phyloP scores from a whole-genome alignment of 345 rosid genomes.

The Camelina sativa region DNA sequence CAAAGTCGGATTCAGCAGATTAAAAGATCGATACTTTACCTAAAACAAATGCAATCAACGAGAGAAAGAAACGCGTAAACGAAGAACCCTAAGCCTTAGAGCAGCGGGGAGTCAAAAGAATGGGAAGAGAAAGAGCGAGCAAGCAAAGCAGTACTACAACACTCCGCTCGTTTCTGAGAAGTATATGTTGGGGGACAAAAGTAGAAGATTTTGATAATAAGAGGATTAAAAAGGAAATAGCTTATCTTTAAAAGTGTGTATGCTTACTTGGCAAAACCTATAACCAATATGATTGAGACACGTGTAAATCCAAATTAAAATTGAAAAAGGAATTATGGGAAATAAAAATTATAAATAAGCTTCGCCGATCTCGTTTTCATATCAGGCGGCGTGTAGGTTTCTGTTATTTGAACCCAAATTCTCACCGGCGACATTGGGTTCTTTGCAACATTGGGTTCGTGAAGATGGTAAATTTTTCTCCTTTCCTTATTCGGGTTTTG shows the following conservation, averaged over 20 bases:
- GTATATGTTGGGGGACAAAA: neutral
- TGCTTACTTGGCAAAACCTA: neutral
- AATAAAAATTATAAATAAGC: neutral
- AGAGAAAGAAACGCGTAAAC: neutral
- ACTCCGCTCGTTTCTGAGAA: neutral
- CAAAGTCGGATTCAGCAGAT: neutral
- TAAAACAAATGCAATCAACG: neutral
- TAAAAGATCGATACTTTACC: slow-evolving; percentile 4
- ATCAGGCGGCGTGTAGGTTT: neutral
- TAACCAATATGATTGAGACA: neutral
- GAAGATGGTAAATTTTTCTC: slow-evolving; percentile 18
- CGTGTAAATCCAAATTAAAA: neutral
- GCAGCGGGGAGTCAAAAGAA: neutral
- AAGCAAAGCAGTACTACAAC: neutral
- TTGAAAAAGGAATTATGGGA: neutral
- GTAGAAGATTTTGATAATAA: neutral
- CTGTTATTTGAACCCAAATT: slow-evolving; percentile 21
- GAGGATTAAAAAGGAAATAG: neutral
- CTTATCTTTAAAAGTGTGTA: neutral
- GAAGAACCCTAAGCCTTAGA: neutral
- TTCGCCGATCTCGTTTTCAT: slow-evolving; percentile 17
- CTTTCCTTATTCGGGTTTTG: neutral
- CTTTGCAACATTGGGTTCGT: neutral
- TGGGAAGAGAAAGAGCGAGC: neutral
- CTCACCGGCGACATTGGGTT: slow-evolving; percentile 7